These are phyloP conservation scores for Parvularia atlantis DNA, from an alignment of 78 protist species.

Conservation along the genomic window DNA sequence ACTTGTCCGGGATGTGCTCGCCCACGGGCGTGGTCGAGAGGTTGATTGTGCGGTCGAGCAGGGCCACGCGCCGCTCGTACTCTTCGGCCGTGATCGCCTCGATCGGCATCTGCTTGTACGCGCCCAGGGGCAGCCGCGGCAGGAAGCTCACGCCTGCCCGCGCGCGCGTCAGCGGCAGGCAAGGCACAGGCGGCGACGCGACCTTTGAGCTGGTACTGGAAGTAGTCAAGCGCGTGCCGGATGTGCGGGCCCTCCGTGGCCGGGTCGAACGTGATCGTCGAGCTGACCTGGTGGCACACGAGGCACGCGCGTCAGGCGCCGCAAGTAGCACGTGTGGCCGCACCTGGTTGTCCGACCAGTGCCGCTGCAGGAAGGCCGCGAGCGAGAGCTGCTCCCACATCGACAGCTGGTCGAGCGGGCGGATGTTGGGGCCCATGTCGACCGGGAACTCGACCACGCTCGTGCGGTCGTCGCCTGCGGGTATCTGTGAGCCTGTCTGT, in stretches of 20 bases:
- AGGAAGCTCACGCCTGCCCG: slow-evolving; percentile 27
- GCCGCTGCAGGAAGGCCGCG: slow-evolving; percentile 71
- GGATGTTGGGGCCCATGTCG: slow-evolving; percentile 36
- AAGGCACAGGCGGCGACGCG: background rate
- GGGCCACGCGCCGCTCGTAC: background rate
- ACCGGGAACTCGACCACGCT: slow-evolving; percentile 69
- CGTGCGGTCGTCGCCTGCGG: too few species aligned
- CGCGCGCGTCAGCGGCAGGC: background rate
- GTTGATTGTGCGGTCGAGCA: too few species aligned
- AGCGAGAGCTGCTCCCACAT: slow-evolving; percentile 89
- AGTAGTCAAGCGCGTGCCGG: slow-evolving; percentile 59
- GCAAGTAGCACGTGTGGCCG: background rate
- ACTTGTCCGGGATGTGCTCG: too few species aligned
- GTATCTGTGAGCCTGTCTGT: too few species aligned
- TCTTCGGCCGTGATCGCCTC: slow-evolving; percentile 25
- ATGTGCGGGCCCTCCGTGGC: slow-evolving; percentile 61
- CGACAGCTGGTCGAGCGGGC: slow-evolving; percentile 28
- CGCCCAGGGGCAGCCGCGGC: slow-evolving; percentile 3
- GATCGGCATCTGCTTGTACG: slow-evolving; percentile 63
- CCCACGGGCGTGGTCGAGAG: too few species aligned
- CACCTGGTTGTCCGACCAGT: slow-evolving; percentile 86
- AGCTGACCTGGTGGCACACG: slow-evolving; percentile 33
- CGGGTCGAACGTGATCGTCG: slow-evolving; percentile 80
- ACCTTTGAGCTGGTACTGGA: slow-evolving; percentile 81
- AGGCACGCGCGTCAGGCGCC: background rate